Conservation (phyloP, 1,284 basidiomycete species). For the Trichosporon ovoides region DNA sequence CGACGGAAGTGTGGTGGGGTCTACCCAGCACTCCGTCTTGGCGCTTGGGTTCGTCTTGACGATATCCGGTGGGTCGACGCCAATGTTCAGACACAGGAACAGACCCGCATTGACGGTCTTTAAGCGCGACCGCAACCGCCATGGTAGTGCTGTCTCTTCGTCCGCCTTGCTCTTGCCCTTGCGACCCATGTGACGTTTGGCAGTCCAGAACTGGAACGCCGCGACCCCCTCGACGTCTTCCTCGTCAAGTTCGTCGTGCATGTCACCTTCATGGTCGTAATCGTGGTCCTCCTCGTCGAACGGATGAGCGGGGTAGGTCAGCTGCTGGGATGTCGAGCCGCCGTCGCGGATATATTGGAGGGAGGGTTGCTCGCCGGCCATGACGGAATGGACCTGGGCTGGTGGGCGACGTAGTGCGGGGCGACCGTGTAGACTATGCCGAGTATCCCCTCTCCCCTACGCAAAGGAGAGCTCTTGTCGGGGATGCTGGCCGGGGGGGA, state of each 20-base stretch:
- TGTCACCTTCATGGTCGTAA: conserved; percentile 26
- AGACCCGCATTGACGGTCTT: conserved; percentile 89
- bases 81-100: conserved; percentile 95
- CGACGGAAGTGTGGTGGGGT: conserved; percentile 81
- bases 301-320: conserved; percentile 34
- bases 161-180: conserved; percentile 34
- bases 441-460: conserved; percentile 1
- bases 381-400: background rate
- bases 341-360: conserved; percentile 45
- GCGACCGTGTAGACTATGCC: background rate
- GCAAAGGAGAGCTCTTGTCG: conserved; percentile 1
- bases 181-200: conserved; percentile 42
- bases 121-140: conserved; percentile 75
- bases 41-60: conserved; percentile 97
- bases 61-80: conserved; percentile 94
- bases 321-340: conserved; percentile 43
- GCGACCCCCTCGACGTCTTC: conserved; percentile 23
- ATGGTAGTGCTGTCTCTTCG: conserved; percentile 49
- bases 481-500: conserved; percentile 1
- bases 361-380: conserved; percentile 27
- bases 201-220: conserved; percentile 47
- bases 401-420: background rate
- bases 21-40: conserved; percentile 94
- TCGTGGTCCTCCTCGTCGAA: conserved; percentile 26
- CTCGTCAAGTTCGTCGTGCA: conserved; percentile 28